Conservation (phyloP, 345 rosid species). For the Jatropha curcas region DNA sequence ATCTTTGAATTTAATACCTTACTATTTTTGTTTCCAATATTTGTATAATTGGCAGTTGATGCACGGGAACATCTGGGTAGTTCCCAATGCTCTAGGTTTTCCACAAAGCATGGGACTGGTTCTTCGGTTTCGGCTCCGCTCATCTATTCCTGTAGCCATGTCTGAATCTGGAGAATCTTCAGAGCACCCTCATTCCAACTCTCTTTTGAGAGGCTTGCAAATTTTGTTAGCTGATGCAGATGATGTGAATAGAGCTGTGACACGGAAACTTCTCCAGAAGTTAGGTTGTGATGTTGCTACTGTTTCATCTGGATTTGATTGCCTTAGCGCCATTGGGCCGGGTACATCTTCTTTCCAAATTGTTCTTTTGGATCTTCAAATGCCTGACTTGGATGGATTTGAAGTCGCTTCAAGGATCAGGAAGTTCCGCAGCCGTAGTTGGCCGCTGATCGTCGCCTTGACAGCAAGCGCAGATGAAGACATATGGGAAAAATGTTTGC, state of each 20-base stretch:
- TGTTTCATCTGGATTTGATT: slow-evolving; percentile 73
- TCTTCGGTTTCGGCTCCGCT: slow-evolving; percentile 60
- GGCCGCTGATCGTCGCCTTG: slow-evolving; percentile 73
- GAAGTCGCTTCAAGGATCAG: slow-evolving; percentile 78
- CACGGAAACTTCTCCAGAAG: slow-evolving; percentile 74
- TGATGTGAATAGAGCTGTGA: slow-evolving; percentile 71
- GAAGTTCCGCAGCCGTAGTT: slow-evolving; percentile 52
- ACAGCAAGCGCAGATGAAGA: slow-evolving; percentile 59
- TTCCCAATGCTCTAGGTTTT: slow-evolving; percentile 54
- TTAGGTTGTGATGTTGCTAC: slow-evolving; percentile 76
- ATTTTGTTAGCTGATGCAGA: slow-evolving; percentile 74
- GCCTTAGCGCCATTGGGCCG: slow-evolving; percentile 55
- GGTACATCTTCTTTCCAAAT: slow-evolving; percentile 56
- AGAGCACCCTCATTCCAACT: slow-evolving; percentile 57
- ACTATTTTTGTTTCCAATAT: not conserved
- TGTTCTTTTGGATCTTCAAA: slow-evolving; percentile 75
- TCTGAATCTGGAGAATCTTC: slow-evolving; percentile 49
- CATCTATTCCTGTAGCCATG: slow-evolving; percentile 43
- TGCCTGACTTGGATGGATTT: slow-evolving; percentile 76
- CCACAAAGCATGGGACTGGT: slow-evolving; percentile 72
- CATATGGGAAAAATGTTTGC: slow-evolving; percentile 60
- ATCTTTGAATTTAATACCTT: not conserved
- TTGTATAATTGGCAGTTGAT: slow-evolving; percentile 51
- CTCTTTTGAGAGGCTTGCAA: slow-evolving; percentile 66
- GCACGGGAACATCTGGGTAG: slow-evolving; percentile 83